Evolutionary conservation across 805 yeast genomes (phyloP).

Genomic region (Pichia deserticola): DNA sequence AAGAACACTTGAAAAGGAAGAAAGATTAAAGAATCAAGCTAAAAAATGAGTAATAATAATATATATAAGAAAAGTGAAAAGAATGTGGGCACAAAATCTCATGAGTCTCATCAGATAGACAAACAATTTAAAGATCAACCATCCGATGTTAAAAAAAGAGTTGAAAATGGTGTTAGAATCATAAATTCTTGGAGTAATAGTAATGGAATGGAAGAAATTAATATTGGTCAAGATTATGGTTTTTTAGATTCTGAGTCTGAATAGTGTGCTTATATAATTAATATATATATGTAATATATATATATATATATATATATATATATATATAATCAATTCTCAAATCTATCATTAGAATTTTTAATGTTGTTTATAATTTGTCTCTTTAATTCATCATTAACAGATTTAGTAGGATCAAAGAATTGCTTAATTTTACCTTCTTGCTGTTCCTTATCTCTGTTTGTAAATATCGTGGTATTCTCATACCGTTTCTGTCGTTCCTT

Average conservation of each 20-base stretch:
- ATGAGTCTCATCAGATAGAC: no score
- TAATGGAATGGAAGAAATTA: neutral
- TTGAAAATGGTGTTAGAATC: neutral
- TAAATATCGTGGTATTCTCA: neutral
- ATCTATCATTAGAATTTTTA: slow-evolving; percentile 6
- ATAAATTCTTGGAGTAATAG: slow-evolving; percentile 2
- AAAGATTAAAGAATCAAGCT: slow-evolving; percentile 27
- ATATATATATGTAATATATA: neutral
- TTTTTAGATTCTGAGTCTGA: neutral
- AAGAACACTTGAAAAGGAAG: slow-evolving; percentile 64
- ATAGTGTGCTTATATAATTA: neutral
- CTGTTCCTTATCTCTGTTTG: neutral
- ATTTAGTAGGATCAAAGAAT: slow-evolving; percentile 18
- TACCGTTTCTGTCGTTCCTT: neutral
- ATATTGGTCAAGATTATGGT: neutral
- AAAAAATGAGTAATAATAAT: slow-evolving; percentile 16
- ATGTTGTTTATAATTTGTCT: slow-evolving; percentile 19
- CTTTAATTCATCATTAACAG: slow-evolving; percentile 21
- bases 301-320: neutral
- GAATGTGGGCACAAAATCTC: no score
- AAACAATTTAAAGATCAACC: no score
- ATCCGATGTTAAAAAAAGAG: no score
- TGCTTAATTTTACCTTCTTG: slow-evolving; percentile 9
- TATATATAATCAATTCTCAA: slow-evolving; percentile 16
- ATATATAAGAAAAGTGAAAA: neutral